These are phyloP conservation scores for Eucalyptus tenuipes DNA, from an alignment of 345 rosid genomes.

Conservation along the genomic window DNA sequence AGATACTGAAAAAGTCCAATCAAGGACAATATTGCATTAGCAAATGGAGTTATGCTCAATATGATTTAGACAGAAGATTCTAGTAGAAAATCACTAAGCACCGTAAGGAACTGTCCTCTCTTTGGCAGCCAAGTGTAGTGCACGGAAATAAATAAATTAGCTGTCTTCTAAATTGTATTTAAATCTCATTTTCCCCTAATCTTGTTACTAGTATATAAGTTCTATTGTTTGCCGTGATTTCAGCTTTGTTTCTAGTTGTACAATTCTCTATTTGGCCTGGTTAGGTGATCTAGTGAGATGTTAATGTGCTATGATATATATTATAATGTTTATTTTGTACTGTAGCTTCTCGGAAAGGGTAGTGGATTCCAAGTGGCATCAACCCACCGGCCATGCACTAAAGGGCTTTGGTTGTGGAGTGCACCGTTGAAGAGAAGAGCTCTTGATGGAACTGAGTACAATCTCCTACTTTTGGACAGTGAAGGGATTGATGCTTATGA, in stretches of 20 bases:
- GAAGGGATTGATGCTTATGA: constrained; percentile 99
- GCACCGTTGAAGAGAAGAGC: constrained; percentile 82
- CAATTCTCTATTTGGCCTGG: not conserved
- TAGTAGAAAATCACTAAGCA: not conserved
- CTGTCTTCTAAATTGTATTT: not conserved
- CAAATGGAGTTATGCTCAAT: not conserved
- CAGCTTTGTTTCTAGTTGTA: not conserved
- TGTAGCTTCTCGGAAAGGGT: constrained; percentile 94
- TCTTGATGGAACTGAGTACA: constrained; percentile 91
- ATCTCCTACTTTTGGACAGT: constrained; percentile 76
- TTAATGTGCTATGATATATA: not conserved
- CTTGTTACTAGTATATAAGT: not conserved
- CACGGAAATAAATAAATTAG: not conserved
- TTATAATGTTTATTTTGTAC: not conserved
- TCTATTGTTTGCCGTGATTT: not conserved
- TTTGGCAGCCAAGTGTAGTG: not conserved
- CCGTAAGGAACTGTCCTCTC: not conserved
- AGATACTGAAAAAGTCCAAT: not conserved
- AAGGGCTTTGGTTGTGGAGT: constrained; percentile 99
- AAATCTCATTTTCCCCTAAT: not conserved
- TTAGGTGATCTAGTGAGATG: not conserved
- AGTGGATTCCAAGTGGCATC: constrained; percentile 99
- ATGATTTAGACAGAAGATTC: not conserved
- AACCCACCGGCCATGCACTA: constrained; percentile 92
- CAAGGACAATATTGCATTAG: not conserved